Conservation (phyloP, 2,329 filamentous ascomycete species). For the Fulvia fulva region DNA sequence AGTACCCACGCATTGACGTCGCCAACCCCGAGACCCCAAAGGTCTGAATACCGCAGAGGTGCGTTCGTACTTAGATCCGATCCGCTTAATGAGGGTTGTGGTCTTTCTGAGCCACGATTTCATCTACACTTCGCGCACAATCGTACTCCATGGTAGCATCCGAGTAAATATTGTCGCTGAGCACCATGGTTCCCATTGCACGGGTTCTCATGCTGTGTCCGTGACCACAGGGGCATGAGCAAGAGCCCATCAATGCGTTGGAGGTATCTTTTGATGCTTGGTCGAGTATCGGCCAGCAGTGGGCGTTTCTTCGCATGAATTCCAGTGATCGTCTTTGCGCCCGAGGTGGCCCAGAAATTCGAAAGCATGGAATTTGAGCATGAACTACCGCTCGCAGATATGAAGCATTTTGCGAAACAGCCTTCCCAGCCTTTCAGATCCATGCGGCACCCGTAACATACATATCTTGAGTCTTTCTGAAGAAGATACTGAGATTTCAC, state of each 20-base stretch:
- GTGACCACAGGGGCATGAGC: neutral
- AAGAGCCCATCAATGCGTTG: neutral
- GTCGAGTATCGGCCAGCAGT: neutral
- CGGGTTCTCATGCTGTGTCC: neutral
- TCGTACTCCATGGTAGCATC: too few species aligned
- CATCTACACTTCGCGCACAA: too few species aligned
- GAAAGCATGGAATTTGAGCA: neutral
- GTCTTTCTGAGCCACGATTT: too few species aligned
- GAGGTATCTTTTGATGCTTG: neutral
- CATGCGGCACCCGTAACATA: neutral
- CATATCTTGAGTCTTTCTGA: constrained; percentile 1
- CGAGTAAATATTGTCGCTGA: too few species aligned
- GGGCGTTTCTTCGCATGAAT: neutral
- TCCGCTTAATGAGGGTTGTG: too few species aligned
- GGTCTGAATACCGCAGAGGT: too few species aligned
- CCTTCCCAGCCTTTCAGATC: neutral
- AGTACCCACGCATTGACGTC: too few species aligned
- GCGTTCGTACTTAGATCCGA: too few species aligned
- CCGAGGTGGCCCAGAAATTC: neutral
- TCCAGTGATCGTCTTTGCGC: neutral
- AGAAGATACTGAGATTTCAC: constrained; percentile 7
- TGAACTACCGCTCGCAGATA: neutral
- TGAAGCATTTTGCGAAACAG: neutral
- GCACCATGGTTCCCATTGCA: too few species aligned
- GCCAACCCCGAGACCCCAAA: too few species aligned